Conservation (phyloP, 1,284 basidiomycete species). For the Kwoniella shivajii region DNA sequence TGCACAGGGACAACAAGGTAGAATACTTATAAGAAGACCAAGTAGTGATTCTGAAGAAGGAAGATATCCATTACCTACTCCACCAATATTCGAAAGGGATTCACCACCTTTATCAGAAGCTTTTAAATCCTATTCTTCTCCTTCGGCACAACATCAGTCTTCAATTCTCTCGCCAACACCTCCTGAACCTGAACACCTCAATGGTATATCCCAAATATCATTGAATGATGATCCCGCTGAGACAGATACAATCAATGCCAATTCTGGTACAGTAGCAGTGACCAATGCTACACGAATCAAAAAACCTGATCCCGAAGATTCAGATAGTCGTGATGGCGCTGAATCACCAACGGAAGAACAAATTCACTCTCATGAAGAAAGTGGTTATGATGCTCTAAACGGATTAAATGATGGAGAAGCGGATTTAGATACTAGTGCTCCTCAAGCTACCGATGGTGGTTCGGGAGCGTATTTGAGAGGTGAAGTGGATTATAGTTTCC, state of each 20-base stretch:
- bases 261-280: background rate
- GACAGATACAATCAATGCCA: background rate
- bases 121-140: constrained; percentile 12
- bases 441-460: constrained; percentile 39
- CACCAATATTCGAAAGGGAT: constrained; percentile 20
- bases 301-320: background rate
- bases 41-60: constrained; percentile 13
- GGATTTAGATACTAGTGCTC: constrained; percentile 48
- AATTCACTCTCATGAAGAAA: constrained; percentile 20
- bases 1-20: background rate
- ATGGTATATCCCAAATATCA: background rate
- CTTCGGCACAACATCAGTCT: background rate
- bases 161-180: background rate
- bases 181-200: background rate
- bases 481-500: constrained; percentile 52
- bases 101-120: constrained; percentile 36
- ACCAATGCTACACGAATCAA: background rate
- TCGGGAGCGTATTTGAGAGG: constrained; percentile 47
- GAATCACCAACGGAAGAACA: background rate
- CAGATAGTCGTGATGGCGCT: constrained; percentile 6
- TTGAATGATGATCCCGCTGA: background rate
- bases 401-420: constrained; percentile 54
- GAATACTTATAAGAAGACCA: background rate
- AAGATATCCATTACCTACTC: constrained; percentile 12
- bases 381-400: constrained; percentile 45